Conservation (phyloP, 225 moss, liverwort and hornwort genomes). For the Pseudisothecium myosuroides region DNA sequence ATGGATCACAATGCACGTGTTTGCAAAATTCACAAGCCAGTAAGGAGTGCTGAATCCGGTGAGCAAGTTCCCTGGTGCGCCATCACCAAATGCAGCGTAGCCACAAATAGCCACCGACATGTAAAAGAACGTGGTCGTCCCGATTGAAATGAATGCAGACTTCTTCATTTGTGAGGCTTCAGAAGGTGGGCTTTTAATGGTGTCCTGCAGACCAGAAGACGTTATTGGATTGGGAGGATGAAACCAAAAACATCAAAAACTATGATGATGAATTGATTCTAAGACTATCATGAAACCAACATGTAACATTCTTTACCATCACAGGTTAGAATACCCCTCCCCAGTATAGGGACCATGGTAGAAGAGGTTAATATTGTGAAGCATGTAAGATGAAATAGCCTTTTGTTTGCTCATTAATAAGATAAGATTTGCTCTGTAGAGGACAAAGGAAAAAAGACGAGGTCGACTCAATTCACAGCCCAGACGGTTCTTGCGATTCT, state of each 20-base stretch:
- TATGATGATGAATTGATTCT: neutral
- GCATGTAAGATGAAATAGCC: neutral
- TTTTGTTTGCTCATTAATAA: neutral
- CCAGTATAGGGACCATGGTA: neutral
- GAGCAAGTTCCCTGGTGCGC: conserved; percentile 44
- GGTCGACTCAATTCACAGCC: neutral
- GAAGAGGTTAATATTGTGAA: neutral
- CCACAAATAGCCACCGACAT: conserved; percentile 54
- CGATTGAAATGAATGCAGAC: conserved; percentile 29
- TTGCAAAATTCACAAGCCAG: conserved; percentile 72
- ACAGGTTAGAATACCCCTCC: neutral
- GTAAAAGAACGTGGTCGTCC: conserved; percentile 58
- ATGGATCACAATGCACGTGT: conserved; percentile 63
- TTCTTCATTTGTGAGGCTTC: conserved; percentile 70
- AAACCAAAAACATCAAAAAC: neutral
- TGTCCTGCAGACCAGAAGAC: conserved; percentile 40
- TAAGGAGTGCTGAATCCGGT: conserved; percentile 53
- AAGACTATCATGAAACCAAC: neutral
- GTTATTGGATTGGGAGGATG: neutral
- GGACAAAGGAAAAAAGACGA: neutral
- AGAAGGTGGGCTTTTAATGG: conserved; percentile 42
- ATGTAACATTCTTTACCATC: neutral
- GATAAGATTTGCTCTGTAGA: neutral
- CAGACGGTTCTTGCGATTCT: neutral
- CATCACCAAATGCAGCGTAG: conserved; percentile 56